Evolutionary conservation across 2,329 filamentous ascomycete species (phyloP), one percentile per base, ranked within the genome.

Genomic region (Talaromyces sp.): DNA sequence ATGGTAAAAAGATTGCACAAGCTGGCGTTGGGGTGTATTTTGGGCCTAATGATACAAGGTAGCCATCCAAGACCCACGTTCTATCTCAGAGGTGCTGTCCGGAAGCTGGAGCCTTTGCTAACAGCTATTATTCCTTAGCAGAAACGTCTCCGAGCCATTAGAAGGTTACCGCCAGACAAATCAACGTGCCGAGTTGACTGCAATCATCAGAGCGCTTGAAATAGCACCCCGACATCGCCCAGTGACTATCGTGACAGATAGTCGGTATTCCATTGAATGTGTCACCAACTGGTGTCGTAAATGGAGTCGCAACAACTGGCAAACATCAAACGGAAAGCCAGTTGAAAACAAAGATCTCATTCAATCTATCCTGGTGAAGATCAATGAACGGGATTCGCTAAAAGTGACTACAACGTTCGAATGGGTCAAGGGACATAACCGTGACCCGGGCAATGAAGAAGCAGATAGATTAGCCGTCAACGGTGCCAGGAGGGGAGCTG

Each of bases 121-220:
- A 56, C 37, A 8, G 33, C 37, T 35, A 47, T 41, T 59, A 59
- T 45, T 31, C 68, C 68, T 70, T 61, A 74, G 76, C 72, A 88
- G 87, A 70, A 90, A 90, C 72, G 79, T 96, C 27, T 91, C 91
- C 13, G 93, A 96, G 77, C 87, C 88, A 3, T 85, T 97, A 2
- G 79, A 83, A 60, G 92, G 92, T 60, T 82, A 84, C 16, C 83
- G 84, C 10, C 95, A 98, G 78, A 98, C 95, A 0, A 99, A 99
- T 75, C 92, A 98, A 76, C 90, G 95, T 3, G 95, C 94, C n/a
- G 95, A 99, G 80, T 83, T 99, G 66, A 93, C 91, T 27, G 95
- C 93, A 8, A 90, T 98, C 68, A 82, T 91, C 35, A 90, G 93
- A 65, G 93, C 93, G 0, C 83, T 98, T 24, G 88, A 97, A 72